Evolutionary conservation across 257 asterid species (phyloP), one percentile per base, ranked within the genome.

Genomic region (Solanum pinnatisectum): DNA sequence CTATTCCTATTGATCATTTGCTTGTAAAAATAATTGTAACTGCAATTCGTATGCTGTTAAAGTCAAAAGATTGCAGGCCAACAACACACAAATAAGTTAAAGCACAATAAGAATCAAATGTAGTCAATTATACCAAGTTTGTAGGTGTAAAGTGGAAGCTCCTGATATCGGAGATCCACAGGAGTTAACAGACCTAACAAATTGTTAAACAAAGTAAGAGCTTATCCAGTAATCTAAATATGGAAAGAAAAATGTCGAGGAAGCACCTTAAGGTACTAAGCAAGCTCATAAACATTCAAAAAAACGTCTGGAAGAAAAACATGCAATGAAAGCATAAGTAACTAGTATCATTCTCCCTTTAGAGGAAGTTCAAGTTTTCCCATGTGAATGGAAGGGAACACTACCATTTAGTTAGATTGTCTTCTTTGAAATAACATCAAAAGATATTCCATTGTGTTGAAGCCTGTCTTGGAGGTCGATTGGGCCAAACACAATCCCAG

Each of bases 401-500:
- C 68, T 16, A 18, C 42, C 30, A 30, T 30, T 46, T 30, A 81
- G 68, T 81, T 81, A 71, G 73, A 93, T 89, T 70, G 91, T 35
- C 4, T 89, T 93, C 93, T 89, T 94, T 1, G 98, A 96, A 88
- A 97, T 90, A 90, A 96, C 90, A 87, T 96, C 98, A 49, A 95
- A 97, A 71, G 98, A 91, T 39, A 97, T 93, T 20, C 98, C 99
- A 70, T 96, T 96, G 49, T 93, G 91, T 79, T 94, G 96, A 68
- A 97, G 95, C 84, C 94, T 91, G 67, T 91, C 88, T 90, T 96
- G 92, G 67, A 97, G 98, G 85, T 94, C 95, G 0, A 96, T 93
- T 1, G 96, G 88, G 46, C 99, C 99, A 89, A 94, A 97, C 77
- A 97, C 93, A n/a, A 97, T 94, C 89, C 98, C 99, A 0, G 99